Base-by-base conservation (phyloP, 2,329 filamentous ascomycete species). In the Diaporthe longicolla region DNA sequence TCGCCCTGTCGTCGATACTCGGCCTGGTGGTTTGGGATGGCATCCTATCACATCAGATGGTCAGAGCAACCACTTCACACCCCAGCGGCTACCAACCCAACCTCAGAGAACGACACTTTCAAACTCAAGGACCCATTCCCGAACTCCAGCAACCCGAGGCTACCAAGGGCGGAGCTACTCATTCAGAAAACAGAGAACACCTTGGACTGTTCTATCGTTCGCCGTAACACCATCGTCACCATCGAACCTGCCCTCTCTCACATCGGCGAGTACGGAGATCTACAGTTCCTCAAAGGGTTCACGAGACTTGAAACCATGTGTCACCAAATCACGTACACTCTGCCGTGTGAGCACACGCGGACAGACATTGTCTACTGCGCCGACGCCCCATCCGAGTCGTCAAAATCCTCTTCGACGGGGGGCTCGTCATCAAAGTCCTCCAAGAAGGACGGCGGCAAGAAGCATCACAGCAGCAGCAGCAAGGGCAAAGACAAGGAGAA, bases 281-380 rank as follows among this genome's bases (percentile, higher is more conserved):
- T 54, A 52, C 29, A 52, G 19, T 32, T 32, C 48, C 24, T 24
- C 57, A 59, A 50, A 52, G 63, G 71, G 17, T 21, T 59, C 48
- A 63, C 69, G 35, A 68, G 63, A 68, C 48, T 68, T 54, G 48
- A 71, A 37, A 73, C 48, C 72, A 89, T 89, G 87, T 89, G 87
- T 77, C 86, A 86, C 77, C 85, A 87, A 75, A 83, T 85, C 70
- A 85, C 83, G 61, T 88, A 88, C 79, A 87, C 84, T 45, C 82
- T 89, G 70, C 83, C 84, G 59, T 89, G 88, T 79, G 86, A 88
- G 79, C 87, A 89, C 78, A 82, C 88, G 77, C 82, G 83, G 74
- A 86, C 83, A 21, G 81, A 84, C 73, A 84, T 82, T 48, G 81
- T 82, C 72, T 87, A 85, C 82, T 89, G 87, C 76, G 76, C 83